Evolutionary conservation across 768 basidiomycete genomes (phyloP).

Genomic region (Boletus reticuloceps): DNA sequence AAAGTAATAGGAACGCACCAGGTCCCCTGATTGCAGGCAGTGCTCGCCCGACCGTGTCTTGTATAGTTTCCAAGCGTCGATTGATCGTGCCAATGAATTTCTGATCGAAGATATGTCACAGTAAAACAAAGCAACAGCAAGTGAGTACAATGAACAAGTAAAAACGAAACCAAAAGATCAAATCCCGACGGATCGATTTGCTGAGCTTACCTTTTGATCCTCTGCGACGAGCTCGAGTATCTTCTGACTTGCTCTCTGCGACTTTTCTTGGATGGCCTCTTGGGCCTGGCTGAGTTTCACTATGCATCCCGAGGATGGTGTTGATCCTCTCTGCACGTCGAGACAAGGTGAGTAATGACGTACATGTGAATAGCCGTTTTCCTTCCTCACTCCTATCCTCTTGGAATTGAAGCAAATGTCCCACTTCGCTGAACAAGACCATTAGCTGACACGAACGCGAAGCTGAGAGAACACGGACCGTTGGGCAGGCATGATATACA

Average conservation of each 20-base stretch:
- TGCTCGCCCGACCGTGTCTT: slow-evolving; percentile 7
- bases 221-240: slow-evolving; percentile 15
- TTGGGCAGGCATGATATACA: slow-evolving; percentile 22
- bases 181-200: too few species aligned
- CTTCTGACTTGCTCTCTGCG: slow-evolving; percentile 9
- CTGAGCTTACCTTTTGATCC: slow-evolving; percentile 9
- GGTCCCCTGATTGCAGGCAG: slow-evolving; percentile 14
- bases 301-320: background rate
- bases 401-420: slow-evolving; percentile 18
- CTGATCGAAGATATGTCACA: background rate
- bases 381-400: slow-evolving; percentile 18
- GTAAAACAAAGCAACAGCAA: too few species aligned
- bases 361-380: slow-evolving; percentile 9
- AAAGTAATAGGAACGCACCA: background rate
- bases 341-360: background rate
- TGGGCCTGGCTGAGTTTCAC: slow-evolving; percentile 12
- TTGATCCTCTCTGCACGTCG: too few species aligned
- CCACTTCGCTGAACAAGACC: slow-evolving; percentile 5
- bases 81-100: slow-evolving; percentile 12
- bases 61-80: slow-evolving; percentile 13
- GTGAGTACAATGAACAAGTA: too few species aligned
- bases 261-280: slow-evolving; percentile 17
- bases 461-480: slow-evolving; percentile 4
- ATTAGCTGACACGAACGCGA: background rate
- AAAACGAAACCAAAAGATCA: too few species aligned